These are phyloP conservation scores for Tuber melanosporum DNA, from an alignment of 495 filamentous ascomycete species.

Conservation along the genomic window DNA sequence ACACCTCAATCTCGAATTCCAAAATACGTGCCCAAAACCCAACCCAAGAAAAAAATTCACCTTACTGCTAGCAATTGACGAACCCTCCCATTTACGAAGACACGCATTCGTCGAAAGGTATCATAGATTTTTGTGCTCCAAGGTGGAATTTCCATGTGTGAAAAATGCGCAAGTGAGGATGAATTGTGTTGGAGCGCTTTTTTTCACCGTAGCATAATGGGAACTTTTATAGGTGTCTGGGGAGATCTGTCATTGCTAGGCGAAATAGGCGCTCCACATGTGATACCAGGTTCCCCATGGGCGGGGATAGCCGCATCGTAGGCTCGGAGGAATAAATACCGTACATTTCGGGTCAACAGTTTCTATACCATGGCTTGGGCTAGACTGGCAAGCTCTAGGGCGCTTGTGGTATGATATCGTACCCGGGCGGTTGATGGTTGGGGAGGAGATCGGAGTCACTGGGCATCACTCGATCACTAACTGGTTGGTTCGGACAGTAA, in stretches of 20 bases:
- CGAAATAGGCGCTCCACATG: too few relatives aligned
- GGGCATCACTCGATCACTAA: neutral
- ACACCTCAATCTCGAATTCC: neutral
- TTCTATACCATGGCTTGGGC: neutral
- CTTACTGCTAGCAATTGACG: neutral
- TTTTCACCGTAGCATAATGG: neutral
- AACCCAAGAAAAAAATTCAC: neutral
- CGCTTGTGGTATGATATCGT: neutral
- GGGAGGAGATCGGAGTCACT: neutral
- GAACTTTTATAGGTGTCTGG: too few relatives aligned
- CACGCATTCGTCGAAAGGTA: neutral
- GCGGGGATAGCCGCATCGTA: too few relatives aligned
- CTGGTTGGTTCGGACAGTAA: too few relatives aligned
- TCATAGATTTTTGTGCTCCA: neutral
- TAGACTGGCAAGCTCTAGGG: neutral
- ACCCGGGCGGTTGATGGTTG: too few relatives aligned
- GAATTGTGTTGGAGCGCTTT: neutral
- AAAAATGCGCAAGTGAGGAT: neutral
- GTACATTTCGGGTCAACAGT: neutral
- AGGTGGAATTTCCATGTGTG: neutral
- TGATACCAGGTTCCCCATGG: too few relatives aligned
- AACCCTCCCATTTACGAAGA: neutral
- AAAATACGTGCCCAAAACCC: neutral
- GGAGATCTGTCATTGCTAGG: too few relatives aligned
- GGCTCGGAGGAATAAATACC: neutral